Evolutionary conservation across 768 basidiomycete genomes (phyloP).

Genomic region (Fomitopsis serialis): DNA sequence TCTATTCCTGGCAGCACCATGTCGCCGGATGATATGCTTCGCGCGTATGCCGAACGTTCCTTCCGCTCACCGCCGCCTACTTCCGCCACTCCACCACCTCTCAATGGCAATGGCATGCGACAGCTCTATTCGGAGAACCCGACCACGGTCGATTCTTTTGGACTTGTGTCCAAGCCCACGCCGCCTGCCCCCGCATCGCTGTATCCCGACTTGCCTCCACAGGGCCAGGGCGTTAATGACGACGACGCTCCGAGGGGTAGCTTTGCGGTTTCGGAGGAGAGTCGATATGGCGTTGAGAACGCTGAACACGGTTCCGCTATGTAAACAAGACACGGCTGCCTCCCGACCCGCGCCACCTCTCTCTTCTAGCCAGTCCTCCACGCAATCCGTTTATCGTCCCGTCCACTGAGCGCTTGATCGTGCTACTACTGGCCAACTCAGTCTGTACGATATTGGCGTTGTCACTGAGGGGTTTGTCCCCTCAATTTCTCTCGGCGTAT

Average conservation of each 20-base stretch:
- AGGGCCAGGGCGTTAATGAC: neutral
- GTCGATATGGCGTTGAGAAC: neutral
- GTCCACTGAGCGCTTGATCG: neutral
- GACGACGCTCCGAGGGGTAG: neutral
- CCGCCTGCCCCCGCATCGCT: neutral
- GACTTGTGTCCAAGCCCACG: neutral
- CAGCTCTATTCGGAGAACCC: conserved; percentile 26
- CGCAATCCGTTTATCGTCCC: neutral
- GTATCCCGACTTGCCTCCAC: neutral
- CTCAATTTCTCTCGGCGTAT: neutral
- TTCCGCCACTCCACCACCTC: conserved; percentile 17
- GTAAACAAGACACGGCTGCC: neutral
- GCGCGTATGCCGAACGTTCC: conserved; percentile 58
- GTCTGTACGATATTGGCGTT: neutral
- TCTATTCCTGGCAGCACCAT: conserved; percentile 36
- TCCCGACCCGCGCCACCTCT: neutral
- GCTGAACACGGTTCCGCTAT: neutral
- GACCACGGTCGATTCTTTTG: neutral
- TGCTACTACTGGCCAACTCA: neutral
- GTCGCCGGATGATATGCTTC: conserved; percentile 73
- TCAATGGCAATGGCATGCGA: conserved; percentile 27
- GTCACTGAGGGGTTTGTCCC: neutral
- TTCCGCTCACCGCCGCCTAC: conserved; percentile 27
- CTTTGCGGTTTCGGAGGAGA: neutral
- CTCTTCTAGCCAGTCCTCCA: neutral